Percentiles rank a stretch among this genome's conserved stretches.
Evolutionary conservation across 352 stramenopile genomes (phyloP).

Genomic region (Globisporangium iwayamae): DNA sequence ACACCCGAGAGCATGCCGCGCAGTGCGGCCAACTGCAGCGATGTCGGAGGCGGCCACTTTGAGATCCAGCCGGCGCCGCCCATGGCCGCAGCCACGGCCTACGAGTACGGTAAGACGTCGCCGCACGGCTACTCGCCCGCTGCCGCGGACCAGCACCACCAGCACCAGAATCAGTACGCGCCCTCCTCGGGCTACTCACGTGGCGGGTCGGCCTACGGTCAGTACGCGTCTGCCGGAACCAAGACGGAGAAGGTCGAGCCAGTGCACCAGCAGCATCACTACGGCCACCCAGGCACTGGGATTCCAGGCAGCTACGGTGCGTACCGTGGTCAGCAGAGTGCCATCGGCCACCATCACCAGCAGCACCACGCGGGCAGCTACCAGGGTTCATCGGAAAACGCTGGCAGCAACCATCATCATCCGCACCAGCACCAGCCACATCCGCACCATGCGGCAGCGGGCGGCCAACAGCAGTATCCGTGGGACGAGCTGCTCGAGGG

Average conservation of each 20-base stretch:
- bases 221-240: slow-evolving; percentile 4
- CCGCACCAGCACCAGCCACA: slow-evolving; percentile 5
- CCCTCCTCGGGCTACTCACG: slow-evolving; percentile 9
- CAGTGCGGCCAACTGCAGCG: slow-evolving; percentile 4
- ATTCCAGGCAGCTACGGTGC: background rate
- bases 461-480: slow-evolving; percentile 16
- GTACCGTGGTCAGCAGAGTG: slow-evolving; percentile 2
- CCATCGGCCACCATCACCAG: slow-evolving; percentile 13
- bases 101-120: slow-evolving; percentile 23
- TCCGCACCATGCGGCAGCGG: background rate
- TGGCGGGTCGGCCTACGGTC: slow-evolving; percentile 3
- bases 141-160: slow-evolving; percentile 8
- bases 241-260: slow-evolving; percentile 14
- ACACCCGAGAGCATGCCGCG: slow-evolving; percentile 32
- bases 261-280: slow-evolving; percentile 9
- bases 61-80: slow-evolving; percentile 16
- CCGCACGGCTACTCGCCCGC: slow-evolving; percentile 16
- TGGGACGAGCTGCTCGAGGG: slow-evolving; percentile 81
- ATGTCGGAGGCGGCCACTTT: slow-evolving; percentile 10
- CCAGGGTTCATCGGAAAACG: slow-evolving; percentile 14
- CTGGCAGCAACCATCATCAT: slow-evolving; percentile 5
- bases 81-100: slow-evolving; percentile 11
- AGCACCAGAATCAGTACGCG: slow-evolving; percentile 9
- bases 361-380: slow-evolving; percentile 7
- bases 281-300: background rate